Evolutionary conservation across 495 filamentous ascomycete species (phyloP), one percentile per base, ranked within the genome.

Genomic region (Bacidia rubella): DNA sequence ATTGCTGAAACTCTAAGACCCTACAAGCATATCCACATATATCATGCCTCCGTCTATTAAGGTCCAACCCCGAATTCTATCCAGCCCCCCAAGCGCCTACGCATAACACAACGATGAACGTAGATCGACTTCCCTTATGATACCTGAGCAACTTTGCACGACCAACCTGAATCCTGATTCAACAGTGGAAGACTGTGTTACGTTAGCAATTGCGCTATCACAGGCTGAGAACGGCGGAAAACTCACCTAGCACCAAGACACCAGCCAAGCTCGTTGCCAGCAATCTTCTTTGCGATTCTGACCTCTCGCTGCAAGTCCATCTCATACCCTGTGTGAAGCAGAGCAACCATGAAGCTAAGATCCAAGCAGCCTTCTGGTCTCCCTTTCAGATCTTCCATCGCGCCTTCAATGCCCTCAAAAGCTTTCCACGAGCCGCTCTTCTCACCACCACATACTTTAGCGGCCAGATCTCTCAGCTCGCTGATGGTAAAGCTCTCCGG

Each of bases 201-300:
- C 39, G 52, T 74, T 54, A 73, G 70, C 53, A 63, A 22, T 12
- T 25, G 24, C 20, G n/a, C 5, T 23, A 24, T 26, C 23, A 43
- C 23, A 22, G 47, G 25, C 21, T 29, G 10, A n/a, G 12, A 40
- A 9, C 25, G 17, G 47, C 20, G 12, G 29, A 27, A 60, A 56
- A 56, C 79, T 69, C 76, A 90, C 87, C 87, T 96, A 54, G 92
- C 92, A 60, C 92, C 92, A 65, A 98, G 72, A 70, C 90, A 96
- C 92, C 92, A 98, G 46, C 92, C 92, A 53, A 98, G 70, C 74
- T 98, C 93, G 66, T 95, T 95, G 29, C 81, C 81, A 74, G 90
- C 90, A 60, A 97, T 92, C 77, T 95, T 90, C 85, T 98, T 97
- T 25, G 92, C 92, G 59, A 95, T 93, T 74, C 85, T 87, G 50